Evolutionary conservation across 164 flowering plant genomes (phyloP).

Genomic region (Vitis riparia): DNA sequence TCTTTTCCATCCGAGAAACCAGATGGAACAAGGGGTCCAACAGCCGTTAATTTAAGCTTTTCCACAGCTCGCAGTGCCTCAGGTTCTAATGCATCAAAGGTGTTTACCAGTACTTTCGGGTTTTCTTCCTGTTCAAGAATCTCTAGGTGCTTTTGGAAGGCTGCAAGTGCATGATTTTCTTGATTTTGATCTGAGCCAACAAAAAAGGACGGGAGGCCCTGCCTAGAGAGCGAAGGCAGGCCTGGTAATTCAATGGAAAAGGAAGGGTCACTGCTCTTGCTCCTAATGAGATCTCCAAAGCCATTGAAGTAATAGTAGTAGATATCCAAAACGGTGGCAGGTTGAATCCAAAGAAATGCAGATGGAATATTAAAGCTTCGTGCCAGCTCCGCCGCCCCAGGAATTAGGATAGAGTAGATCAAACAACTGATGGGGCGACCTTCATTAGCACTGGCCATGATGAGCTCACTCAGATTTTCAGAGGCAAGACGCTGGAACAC

Average conservation of each 20-base stretch:
- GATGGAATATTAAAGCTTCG: not conserved
- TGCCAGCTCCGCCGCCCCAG: not conserved
- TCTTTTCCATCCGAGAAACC: not conserved
- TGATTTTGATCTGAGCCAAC: too few species aligned
- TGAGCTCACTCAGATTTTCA: not conserved
- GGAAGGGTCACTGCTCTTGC: not conserved
- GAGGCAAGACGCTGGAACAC: conserved; percentile 4
- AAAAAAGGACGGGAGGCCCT: conserved; percentile 4
- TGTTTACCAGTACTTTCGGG: not conserved
- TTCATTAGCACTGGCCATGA: not conserved
- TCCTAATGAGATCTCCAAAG: not conserved
- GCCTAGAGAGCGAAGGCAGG: not conserved
- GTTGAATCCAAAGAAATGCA: not conserved
- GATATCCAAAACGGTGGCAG: conserved; percentile 1
- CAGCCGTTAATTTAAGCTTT: not conserved
- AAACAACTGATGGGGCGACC: not conserved
- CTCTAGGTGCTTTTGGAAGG: conserved; percentile 17
- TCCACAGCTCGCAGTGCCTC: not conserved
- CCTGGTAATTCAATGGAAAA: not conserved
- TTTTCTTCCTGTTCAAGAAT: not conserved
- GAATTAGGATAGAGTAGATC: not conserved
- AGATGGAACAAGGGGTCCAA: not conserved
- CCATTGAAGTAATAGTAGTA: conserved; percentile 7
- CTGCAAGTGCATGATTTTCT: not conserved
- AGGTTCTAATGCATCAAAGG: not conserved